phyloP scores from a whole-genome alignment of 139 green algal genomes.

The Penium margaritaceum region DNA sequence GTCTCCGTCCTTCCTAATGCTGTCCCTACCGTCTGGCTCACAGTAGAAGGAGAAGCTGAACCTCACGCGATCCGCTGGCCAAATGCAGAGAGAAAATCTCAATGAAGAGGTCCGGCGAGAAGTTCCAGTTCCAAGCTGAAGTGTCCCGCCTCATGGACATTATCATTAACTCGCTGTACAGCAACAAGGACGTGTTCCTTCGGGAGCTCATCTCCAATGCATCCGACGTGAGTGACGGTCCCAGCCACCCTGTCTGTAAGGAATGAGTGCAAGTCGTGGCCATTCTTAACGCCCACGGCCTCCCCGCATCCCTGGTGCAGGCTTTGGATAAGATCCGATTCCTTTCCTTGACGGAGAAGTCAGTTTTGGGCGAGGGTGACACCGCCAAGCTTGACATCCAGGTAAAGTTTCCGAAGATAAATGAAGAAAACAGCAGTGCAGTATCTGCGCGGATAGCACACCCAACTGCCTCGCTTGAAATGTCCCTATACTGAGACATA shows the following conservation, averaged over 20 bases:
- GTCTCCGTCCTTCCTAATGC: too few species aligned
- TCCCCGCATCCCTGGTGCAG: conserved; percentile 22
- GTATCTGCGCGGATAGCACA: too few species aligned
- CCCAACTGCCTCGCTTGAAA: too few species aligned
- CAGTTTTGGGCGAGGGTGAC: conserved; percentile 69
- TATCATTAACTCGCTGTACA: conserved; percentile 92
- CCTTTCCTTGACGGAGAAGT: conserved; percentile 78
- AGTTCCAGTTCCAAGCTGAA: conserved; percentile 86
- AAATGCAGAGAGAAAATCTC: conserved; percentile 27
- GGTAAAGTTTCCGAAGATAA: too few species aligned
- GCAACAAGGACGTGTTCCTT: conserved; percentile 96
- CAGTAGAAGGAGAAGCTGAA: background rate
- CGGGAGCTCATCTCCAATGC: conserved; percentile 96
- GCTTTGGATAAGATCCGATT: conserved; percentile 95
- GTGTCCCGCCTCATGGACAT: conserved; percentile 97
- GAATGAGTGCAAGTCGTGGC: too few species aligned
- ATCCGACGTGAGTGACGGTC: conserved; percentile 61
- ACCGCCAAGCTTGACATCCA: conserved; percentile 64
- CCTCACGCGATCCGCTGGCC: too few species aligned
- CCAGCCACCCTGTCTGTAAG: too few species aligned
- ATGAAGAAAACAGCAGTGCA: too few species aligned
- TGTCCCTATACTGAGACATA: too few species aligned
- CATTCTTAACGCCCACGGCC: too few species aligned
- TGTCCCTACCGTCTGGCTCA: too few species aligned
- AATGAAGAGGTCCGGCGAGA: conserved; percentile 43